Conservation (phyloP, 139 green algal genomes). For the Limnomonas spitsbergensis region DNA sequence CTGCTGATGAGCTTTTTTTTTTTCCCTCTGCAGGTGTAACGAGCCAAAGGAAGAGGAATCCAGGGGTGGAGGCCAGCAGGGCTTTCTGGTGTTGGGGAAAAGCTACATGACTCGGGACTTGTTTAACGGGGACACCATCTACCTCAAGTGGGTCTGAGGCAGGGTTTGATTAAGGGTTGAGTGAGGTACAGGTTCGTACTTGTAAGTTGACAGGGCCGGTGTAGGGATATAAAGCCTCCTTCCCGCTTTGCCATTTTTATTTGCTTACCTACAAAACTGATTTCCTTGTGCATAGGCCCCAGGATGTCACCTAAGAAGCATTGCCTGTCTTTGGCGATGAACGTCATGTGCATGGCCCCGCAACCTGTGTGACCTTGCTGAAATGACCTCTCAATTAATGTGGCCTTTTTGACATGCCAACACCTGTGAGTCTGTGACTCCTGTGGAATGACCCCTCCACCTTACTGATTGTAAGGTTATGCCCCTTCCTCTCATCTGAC, state of each 20-base stretch:
- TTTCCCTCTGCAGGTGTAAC: not conserved
- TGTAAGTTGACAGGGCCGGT: not conserved
- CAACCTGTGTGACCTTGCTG: not conserved
- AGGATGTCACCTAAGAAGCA: no score
- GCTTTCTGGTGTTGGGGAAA: not conserved
- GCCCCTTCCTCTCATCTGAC: no score
- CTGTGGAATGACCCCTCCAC: not conserved
- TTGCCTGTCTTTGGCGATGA: no score
- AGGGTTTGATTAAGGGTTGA: no score
- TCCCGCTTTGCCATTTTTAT: not conserved
- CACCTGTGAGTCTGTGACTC: not conserved
- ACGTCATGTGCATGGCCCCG: not conserved
- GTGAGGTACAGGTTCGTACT: not conserved
- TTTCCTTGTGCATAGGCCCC: no score
- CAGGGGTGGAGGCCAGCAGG: not conserved
- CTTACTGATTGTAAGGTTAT: no score
- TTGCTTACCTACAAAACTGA: no score
- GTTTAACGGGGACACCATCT: not conserved
- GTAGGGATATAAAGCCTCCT: not conserved
- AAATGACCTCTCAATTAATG: no score
- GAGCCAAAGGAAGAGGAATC: not conserved
- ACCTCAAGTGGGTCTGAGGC: slow-evolving; percentile 7
- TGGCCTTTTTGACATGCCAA: no score
- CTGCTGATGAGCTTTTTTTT: not conserved
- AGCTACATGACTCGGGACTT: not conserved